Evolutionary conservation across 1,139 yeast species (phyloP), one percentile per base, ranked within the genome.

Genomic region (Sugiyamaella pinicola): DNA sequence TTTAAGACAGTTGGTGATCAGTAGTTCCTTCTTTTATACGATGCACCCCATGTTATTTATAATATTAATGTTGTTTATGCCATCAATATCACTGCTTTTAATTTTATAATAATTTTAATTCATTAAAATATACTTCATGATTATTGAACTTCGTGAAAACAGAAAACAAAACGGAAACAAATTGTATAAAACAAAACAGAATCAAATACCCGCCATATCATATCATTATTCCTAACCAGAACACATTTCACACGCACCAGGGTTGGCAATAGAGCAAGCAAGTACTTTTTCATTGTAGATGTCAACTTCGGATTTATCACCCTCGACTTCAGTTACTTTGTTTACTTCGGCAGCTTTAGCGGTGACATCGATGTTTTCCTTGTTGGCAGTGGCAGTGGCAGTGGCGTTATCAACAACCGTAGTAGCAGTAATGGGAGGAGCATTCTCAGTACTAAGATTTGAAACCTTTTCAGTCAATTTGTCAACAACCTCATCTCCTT

Each of bases 171-270:
- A 12, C 4, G 24, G 19, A 39, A 49, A 40, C 44, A 17, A 22
- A 28, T 35, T 26, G 47, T 17, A 50, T 26, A 42, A 38, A 19
- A 28, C 29, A 45, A 29, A 33, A 43, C 39, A 39, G 21, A 49
- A 39, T 24, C 31, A 34, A 38, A 21, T 41, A 22, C 28, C 17
- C 21, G 10, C 47, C 22, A 51, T 26, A 37, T 44, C 42, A 41
- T 21, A 22, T 12, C 46, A 19, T 43, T 34, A 31, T 13, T 19
- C 31, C 74, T 77, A 93, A 77, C 98, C 98, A 58, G 98, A 91
- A 78, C 99, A 93, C 99, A 93, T 93, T 69, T 93, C 93, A 75
- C 99, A 93, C 46, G 98, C 83, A 74, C 88, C 98, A 56, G 97
- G 97, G 76, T 93, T 93, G 71, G 87, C 84, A 71, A 93, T 90